A percentile compares a stretch with the other conserved stretches of the same genome.
These are phyloP conservation scores for Globisporangium polare DNA, from an alignment of 352 stramenopile genomes.

Conservation along the genomic window DNA sequence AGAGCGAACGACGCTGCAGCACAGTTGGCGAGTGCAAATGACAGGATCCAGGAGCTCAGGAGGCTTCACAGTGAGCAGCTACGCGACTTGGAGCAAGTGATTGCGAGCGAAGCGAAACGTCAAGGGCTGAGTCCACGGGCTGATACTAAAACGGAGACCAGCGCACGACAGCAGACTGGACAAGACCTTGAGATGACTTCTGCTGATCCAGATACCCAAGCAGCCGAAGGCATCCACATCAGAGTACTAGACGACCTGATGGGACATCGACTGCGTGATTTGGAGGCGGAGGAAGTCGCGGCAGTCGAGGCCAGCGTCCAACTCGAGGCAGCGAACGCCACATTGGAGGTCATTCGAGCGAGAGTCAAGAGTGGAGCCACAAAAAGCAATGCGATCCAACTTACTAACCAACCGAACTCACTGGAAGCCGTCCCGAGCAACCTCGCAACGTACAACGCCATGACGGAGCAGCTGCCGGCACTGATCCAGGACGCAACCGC, in stretches of 20 bases:
- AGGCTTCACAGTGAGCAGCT: not conserved
- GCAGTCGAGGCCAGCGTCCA: not conserved
- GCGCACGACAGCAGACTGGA: not conserved
- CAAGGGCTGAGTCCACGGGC: not conserved
- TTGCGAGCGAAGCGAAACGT: not conserved
- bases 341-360: not conserved
- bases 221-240: not conserved
- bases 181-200: too few species aligned
- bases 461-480: conserved; percentile 1
- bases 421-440: not conserved
- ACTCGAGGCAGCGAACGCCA: not conserved
- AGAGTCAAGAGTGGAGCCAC: not conserved
- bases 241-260: not conserved
- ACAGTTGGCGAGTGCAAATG: not conserved
- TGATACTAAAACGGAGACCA: not conserved
- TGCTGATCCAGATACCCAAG: not conserved
- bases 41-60: not conserved
- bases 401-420: not conserved
- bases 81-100: not conserved
- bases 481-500: conserved; percentile 3
- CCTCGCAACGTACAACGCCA: not conserved
- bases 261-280: not conserved
- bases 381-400: not conserved
- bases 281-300: not conserved
- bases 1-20: not conserved